These are phyloP conservation scores for Metschnikowia dekortorum DNA, from an alignment of 805 yeast genomes.

Conservation along the genomic window DNA sequence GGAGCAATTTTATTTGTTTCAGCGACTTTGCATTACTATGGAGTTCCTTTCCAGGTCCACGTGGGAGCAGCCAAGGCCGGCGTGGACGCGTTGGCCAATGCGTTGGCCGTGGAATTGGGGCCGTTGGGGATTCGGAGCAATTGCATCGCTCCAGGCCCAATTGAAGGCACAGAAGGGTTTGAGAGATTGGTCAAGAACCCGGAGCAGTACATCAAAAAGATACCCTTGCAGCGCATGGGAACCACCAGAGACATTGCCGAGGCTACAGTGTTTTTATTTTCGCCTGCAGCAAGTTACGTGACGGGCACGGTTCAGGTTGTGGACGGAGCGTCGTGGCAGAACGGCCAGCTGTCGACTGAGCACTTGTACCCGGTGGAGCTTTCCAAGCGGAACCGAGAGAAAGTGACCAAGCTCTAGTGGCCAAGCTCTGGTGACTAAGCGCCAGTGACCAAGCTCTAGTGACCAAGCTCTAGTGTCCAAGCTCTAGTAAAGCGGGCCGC, in stretches of 20 bases:
- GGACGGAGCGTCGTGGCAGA: slow-evolving; percentile 28
- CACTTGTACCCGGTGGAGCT: slow-evolving; percentile 31
- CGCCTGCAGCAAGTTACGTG: slow-evolving; percentile 25
- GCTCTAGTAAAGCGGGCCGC: too few species aligned
- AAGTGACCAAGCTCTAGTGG: slow-evolving; percentile 11
- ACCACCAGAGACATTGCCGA: slow-evolving; percentile 27
- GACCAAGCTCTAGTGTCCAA: too few species aligned
- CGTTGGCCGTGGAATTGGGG: slow-evolving; percentile 28
- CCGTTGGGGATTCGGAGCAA: slow-evolving; percentile 28
- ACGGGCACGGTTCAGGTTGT: slow-evolving; percentile 26
- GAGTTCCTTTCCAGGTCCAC: slow-evolving; percentile 35
- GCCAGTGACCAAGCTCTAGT: too few species aligned
- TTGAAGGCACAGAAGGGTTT: slow-evolving; percentile 27
- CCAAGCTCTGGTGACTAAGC: too few species aligned
- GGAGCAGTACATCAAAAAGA: slow-evolving; percentile 8
- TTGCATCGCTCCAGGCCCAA: slow-evolving; percentile 27
- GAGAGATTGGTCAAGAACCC: slow-evolving; percentile 18
- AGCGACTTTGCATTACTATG: slow-evolving; percentile 43
- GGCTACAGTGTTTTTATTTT: slow-evolving; percentile 25
- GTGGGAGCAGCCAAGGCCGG: slow-evolving; percentile 32
- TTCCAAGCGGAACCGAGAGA: slow-evolving; percentile 15
- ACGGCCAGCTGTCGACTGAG: slow-evolving; percentile 16
- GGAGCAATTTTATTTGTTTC: slow-evolving; percentile 37
- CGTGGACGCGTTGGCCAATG: slow-evolving; percentile 27
- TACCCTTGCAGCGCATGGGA: slow-evolving; percentile 26